Evolutionary conservation across 2,329 filamentous ascomycete species (phyloP), one percentile per base, ranked within the genome.

Genomic region (Penicillium griseofulvum): DNA sequence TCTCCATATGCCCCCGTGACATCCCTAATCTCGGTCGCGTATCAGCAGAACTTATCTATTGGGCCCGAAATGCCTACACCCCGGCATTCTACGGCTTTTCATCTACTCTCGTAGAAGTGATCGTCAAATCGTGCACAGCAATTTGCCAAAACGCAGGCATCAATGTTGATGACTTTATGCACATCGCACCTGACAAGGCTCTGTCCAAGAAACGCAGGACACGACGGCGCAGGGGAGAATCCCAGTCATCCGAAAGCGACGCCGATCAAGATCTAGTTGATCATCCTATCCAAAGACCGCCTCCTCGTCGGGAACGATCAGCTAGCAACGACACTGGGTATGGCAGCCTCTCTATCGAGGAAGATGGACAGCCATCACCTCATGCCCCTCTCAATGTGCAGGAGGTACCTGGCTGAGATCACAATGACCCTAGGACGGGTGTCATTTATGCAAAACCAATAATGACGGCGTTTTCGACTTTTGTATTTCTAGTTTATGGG

Each of bases 31-130:
- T 73, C 14, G 69, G 69, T 9, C 72, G 73, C 10, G 71, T 76
- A 19, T 72, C 74, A 4, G 70, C 71, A 0, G 72, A 75, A 43
- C 68, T 77, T 6, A 71, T 74, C 42, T 76, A 76, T 56, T 77
- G 74, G 74, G 72, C 74, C n/a, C 71, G 71, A 14, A 72, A 76
- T 54, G 74, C 74, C 10, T 76, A 76, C 56, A 76, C 75, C 46
- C 74, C 74, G 1, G 66, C 74, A 8, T 76, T 75, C 44, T 76
- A 76, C 24, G 74, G 74, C 0, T 71, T 77, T 31, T 75, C 73
- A 0, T 59, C 68, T 5, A 63, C 62, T 4, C 68, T 75, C 12
- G 67, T 74, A 9, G 68, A 74, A 7, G 66, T 73, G 0, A 71
- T 76, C 24, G 73, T 76, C 36, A 65, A 69, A 2, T 73, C 73